Evolutionary conservation across 2,329 filamentous ascomycete species (phyloP), one percentile per base, ranked within the genome.

Genomic region (Fusarium sp.): DNA sequence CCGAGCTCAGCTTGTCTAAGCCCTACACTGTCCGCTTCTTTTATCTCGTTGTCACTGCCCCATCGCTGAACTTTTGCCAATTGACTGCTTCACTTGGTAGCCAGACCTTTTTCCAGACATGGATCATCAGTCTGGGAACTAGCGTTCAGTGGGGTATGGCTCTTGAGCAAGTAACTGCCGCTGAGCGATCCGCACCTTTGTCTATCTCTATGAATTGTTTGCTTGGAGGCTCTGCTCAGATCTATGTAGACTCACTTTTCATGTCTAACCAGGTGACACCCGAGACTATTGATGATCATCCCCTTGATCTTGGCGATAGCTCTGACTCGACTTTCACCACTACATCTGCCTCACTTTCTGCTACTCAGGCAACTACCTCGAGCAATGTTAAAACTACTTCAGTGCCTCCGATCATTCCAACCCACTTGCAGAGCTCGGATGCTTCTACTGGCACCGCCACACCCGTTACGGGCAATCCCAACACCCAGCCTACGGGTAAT

Each of bases 161-260:
- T 12, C 40, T 49, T 2, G 44, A 38, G n/a, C 51, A 63, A 4
- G 62, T 54, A 8, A 41, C 40, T 11, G 37, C 55, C n/a, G 40
- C 53, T 4, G 26, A 49, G 8, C 18, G 34, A 6, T 30, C 41
- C 1, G 57, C 57, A 8, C 18, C 38, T 13, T 42, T 70, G 6
- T 46, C 46, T 6, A 57, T 70, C 6, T 42, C 45, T 2, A 38
- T 69, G 33, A 37, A 33, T 8, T 70, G 67, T 5, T 2, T 54
- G 0, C 4, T 36, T 4, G 65, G 65, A 2, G 65, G 62, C 1
- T 20, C 57, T 1, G 57, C 61, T 18, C 40, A 57, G n/a, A 15
- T 70, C 1, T 66, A 66, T 3, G 40, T 70, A n/a, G 67, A 70
- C 26, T 65, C 66, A 1, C 47, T 70, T n/a, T 70, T 70, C 47